phyloP scores from a whole-genome alignment of 2,329 filamentous ascomycete genomes.

The Exutisphaerella laricina region DNA sequence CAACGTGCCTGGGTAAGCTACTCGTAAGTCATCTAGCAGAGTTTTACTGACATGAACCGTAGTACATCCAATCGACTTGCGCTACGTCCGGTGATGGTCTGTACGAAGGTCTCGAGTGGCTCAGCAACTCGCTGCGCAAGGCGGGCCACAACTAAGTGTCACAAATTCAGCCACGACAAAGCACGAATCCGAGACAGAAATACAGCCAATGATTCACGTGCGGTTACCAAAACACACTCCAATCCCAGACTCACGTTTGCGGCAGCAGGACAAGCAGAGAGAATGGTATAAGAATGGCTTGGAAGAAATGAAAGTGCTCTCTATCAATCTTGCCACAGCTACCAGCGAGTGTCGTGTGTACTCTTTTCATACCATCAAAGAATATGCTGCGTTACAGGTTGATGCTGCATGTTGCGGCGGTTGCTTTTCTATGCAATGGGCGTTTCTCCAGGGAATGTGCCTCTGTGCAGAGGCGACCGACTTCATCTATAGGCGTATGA shows the following conservation, averaged over 20 bases:
- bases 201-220: conserved; percentile 20
- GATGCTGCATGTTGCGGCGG: conserved; percentile 15
- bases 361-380: conserved; percentile 13
- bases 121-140: conserved; percentile 52
- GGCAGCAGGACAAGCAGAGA: conserved; percentile 25
- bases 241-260: conserved; percentile 24
- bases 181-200: conserved; percentile 18
- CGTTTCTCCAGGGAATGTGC: conserved; percentile 13
- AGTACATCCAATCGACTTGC: conserved; percentile 99
- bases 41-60: conserved; percentile 3
- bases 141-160: conserved; percentile 43
- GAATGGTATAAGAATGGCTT: conserved; percentile 12
- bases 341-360: conserved; percentile 20
- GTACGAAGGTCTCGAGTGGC: conserved; percentile 85
- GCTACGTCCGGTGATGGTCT: conserved; percentile 98
- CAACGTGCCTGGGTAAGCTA: conserved; percentile 92
- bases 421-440: conserved; percentile 14
- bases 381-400: conserved; percentile 16
- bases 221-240: conserved; percentile 8
- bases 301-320: conserved; percentile 12
- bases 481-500: conserved; percentile 14
- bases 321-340: conserved; percentile 20
- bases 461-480: conserved; percentile 11
- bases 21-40: neutral
- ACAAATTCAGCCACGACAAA: conserved; percentile 10